Percentiles rank a stretch among this genome's conserved stretches.
Evolutionary conservation across 805 yeast species (phyloP).

Genomic region (Geotrichum ghanense): DNA sequence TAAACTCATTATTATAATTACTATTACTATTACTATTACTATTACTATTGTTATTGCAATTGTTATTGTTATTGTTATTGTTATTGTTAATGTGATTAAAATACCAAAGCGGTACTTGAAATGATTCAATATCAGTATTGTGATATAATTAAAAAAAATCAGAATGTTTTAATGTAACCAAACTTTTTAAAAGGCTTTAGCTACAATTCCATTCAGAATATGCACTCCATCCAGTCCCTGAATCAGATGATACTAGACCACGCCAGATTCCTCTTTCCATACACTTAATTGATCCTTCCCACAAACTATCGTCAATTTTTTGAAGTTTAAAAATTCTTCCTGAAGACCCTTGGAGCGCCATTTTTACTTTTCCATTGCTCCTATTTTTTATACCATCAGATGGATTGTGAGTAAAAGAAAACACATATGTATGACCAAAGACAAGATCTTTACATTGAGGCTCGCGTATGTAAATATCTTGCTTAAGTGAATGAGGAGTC

Average conservation of each 20-base stretch:
- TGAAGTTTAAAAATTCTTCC: constrained; percentile 59
- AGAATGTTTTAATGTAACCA: too few species aligned
- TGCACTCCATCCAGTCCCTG: constrained; percentile 71
- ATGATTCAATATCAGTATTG: too few species aligned
- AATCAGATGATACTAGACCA: constrained; percentile 68
- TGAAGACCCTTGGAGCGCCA: constrained; percentile 77
- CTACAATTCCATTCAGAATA: constrained; percentile 84
- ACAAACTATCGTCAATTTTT: constrained; percentile 21
- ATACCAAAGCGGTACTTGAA: too few species aligned
- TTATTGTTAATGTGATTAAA: too few species aligned
- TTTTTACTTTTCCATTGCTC: constrained; percentile 36
- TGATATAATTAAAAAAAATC: too few species aligned
- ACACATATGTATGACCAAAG: constrained; percentile 48
- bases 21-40: too few species aligned
- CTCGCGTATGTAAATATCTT: constrained; percentile 71
- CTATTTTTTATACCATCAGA: constrained; percentile 29
- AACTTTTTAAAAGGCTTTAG: too few species aligned
- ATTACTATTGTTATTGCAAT: too few species aligned
- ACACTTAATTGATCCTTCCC: constrained; percentile 31
- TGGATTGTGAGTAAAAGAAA: constrained; percentile 45
- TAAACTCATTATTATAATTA: too few species aligned
- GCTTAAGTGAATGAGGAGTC: constrained; percentile 51
- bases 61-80: too few species aligned
- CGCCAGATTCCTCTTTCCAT: constrained; percentile 75
- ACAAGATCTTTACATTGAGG: constrained; percentile 67